A percentile compares a stretch with the other conserved stretches of the same genome.
Conservation (phyloP, 257 asterid genomes). For the Rehmannia glutinosa region DNA sequence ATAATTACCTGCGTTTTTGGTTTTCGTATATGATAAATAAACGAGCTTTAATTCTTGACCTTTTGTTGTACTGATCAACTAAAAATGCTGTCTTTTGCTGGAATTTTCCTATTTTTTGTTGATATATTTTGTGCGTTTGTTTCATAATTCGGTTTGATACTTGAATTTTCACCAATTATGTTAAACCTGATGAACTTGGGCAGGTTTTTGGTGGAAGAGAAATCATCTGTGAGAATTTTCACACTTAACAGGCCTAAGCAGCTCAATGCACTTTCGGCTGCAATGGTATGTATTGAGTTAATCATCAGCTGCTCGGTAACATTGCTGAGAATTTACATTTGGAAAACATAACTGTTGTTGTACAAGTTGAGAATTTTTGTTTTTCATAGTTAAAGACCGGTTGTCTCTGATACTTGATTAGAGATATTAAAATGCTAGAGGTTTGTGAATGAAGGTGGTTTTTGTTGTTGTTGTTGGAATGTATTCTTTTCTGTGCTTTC, state of each 20-base stretch:
- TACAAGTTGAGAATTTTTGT: neutral
- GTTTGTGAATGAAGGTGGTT: no score
- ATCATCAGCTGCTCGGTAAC: neutral
- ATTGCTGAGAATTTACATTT: neutral
- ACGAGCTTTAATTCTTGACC: neutral
- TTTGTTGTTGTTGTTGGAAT: no score
- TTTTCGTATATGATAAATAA: neutral
- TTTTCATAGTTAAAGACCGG: no score
- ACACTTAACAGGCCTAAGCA: slow-evolving; percentile 65
- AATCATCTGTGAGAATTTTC: slow-evolving; percentile 28
- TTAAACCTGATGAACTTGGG: neutral
- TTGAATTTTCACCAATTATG: neutral
- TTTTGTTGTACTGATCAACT: neutral
- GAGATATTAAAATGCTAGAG: no score
- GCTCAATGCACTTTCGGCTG: slow-evolving; percentile 54
- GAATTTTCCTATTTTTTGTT: neutral
- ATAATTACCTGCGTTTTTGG: neutral
- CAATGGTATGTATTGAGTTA: slow-evolving; percentile 40
- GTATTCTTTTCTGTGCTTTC: no score
- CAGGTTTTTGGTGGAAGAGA: slow-evolving; percentile 33
- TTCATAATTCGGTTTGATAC: neutral
- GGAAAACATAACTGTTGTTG: neutral
- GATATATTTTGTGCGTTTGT: neutral
- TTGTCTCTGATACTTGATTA: no score
- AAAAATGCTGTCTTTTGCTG: neutral